These are phyloP conservation scores for Wickerhamomyces sp. DNA, from an alignment of 1,139 yeast species.

Conservation along the genomic window DNA sequence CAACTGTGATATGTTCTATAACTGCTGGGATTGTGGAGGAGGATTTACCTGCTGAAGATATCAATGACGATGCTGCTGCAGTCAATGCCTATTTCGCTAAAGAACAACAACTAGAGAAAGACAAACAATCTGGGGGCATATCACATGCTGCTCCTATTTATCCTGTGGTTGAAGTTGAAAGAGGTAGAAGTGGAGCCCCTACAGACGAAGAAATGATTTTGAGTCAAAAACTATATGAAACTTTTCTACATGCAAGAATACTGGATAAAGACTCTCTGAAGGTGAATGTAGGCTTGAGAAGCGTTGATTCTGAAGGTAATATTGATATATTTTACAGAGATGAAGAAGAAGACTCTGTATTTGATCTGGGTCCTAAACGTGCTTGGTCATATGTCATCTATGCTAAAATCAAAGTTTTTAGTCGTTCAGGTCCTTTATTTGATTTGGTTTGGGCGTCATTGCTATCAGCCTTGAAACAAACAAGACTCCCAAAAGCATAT, in stretches of 20 bases:
- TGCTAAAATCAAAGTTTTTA: constrained; percentile 73
- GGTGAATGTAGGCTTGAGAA: constrained; percentile 50
- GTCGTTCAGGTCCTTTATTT: constrained; percentile 76
- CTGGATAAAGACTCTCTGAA: constrained; percentile 42
- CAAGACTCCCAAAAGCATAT: constrained; percentile 63
- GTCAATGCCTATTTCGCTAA: constrained; percentile 35
- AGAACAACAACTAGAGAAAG: constrained; percentile 18
- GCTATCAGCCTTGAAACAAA: constrained; percentile 55
- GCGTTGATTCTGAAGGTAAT: constrained; percentile 36
- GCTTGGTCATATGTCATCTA: constrained; percentile 60
- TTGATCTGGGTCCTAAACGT: constrained; percentile 33
- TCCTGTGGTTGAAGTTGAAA: constrained; percentile 76
- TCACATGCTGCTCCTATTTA: constrained; percentile 44
- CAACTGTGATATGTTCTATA: constrained; percentile 71
- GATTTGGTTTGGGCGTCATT: constrained; percentile 75
- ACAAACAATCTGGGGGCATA: constrained; percentile 13
- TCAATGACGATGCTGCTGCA: constrained; percentile 35
- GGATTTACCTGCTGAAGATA: constrained; percentile 30
- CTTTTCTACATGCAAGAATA: constrained; percentile 49
- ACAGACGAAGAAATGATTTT: constrained; percentile 86
- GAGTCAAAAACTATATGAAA: constrained; percentile 64
- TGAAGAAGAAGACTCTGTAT: constrained; percentile 24
- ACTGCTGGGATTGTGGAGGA: constrained; percentile 67
- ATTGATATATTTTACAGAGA: constrained; percentile 39
- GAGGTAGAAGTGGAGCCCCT: constrained; percentile 80